A percentile compares a stretch with the other conserved stretches of the same genome.
Conservation (phyloP, 1,284 basidiomycete genomes). For the Amylostereum chailletii region DNA sequence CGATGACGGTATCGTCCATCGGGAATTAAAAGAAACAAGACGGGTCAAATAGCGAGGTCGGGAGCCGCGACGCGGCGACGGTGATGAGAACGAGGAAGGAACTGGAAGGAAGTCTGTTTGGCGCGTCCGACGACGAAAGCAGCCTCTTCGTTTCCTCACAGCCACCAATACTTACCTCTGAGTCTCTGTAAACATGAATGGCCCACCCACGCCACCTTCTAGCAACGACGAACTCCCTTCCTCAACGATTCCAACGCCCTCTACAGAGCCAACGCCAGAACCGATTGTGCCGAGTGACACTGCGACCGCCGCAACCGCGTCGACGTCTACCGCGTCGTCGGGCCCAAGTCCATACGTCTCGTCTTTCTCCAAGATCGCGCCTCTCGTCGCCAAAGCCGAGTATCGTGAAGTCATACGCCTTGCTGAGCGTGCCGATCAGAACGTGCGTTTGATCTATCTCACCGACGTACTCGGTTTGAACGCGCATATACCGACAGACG, state of each 20-base stretch:
- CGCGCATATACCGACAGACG: conserved; percentile 19
- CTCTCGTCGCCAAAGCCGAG: conserved; percentile 34
- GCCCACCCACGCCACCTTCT: conserved; percentile 52
- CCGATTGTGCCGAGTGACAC: conserved; percentile 4
- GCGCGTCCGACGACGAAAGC: neutral
- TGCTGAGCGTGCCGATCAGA: conserved; percentile 44
- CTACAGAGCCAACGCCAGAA: conserved; percentile 9
- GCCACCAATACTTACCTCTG: neutral
- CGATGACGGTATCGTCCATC: conserved; percentile 69
- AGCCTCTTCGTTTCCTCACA: neutral
- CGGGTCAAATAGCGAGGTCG: too few species aligned
- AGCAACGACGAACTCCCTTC: conserved; percentile 24
- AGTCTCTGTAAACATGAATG: conserved; percentile 12
- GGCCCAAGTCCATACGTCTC: conserved; percentile 22
- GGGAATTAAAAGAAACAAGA: neutral
- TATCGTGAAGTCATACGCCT: conserved; percentile 33
- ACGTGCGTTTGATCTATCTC: conserved; percentile 19
- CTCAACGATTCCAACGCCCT: conserved; percentile 1
- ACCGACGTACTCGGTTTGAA: too few species aligned
- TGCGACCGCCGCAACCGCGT: conserved; percentile 5
- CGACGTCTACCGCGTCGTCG: conserved; percentile 3
- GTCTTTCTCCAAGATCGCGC: conserved; percentile 33
- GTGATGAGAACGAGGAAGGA: too few species aligned
- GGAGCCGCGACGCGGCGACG: too few species aligned
- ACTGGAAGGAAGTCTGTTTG: neutral